Base-by-base conservation (phyloP, 768 basidiomycete genomes). In the Psilocybe subaeruginosa region DNA sequence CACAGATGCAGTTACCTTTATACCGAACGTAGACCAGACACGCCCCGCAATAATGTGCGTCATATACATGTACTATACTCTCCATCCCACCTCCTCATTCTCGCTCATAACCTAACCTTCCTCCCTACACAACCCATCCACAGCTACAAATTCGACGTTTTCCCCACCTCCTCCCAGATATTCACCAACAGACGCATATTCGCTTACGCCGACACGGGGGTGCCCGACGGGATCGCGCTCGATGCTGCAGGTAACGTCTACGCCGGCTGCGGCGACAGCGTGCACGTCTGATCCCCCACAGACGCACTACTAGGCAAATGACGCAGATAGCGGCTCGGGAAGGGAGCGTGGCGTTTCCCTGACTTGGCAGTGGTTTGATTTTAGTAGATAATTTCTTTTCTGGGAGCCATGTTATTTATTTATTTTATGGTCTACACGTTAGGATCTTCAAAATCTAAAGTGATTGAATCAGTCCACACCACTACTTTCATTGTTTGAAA, bases 111-210 rank as follows among this genome's bases (percentile, higher is more conserved):
- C 14, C 7, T 16, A 6, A 14, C 16, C 9, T 23, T 47, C 46
- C 9, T 1, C 11, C 11, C 23, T 49, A 3, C 7, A 39, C 37
- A 3, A 39, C 14, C 30, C 27, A 30, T 7, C 11, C 11, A 27
- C 63, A 91, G 88, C 43, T 91, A 91, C 64, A 83, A 81, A 7
- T 92, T 82, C 65, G 89, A 92, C 65, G 85, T 92, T 2, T 83
- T 88, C 66, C 72, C 23, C 23, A 23, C 79, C 5, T 74, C 63
- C 31, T 83, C 82, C 0, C 79, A 85, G 35, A 69, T 77, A 4
- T 87, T 90, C 68, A 70, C 51, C 47, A 67, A 90, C 66, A 81
- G 87, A 16, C 81, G 87, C 6, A 80, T 89, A 11, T 88, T 91
- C 62, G 88, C 89, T 0, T 90, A 84, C 63, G 66, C 74, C 5